Evolutionary conservation across 257 asterid species (phyloP).

Genomic region (Hygrophila difformis): DNA sequence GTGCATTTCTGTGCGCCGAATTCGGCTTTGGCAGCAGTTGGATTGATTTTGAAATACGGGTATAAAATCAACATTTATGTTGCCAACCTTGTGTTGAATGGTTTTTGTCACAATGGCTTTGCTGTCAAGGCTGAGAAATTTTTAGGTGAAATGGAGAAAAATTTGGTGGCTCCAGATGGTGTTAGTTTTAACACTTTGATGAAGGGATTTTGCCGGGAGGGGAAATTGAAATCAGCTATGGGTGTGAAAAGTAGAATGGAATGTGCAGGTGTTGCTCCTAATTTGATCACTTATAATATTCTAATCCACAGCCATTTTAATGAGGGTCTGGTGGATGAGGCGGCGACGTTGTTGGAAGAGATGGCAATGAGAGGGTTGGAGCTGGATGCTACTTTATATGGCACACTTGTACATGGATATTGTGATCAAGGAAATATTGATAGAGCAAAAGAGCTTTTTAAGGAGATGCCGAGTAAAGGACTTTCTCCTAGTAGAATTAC

Average conservation of each 20-base stretch:
- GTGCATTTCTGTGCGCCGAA: conserved; percentile 33
- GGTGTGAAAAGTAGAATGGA: conserved; percentile 49
- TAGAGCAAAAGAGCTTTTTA: conserved; percentile 39
- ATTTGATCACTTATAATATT: conserved; percentile 35
- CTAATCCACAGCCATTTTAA: conserved; percentile 40
- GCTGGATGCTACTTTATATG: conserved; percentile 33
- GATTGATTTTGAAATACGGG: conserved; percentile 48
- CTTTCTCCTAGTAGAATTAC: conserved; percentile 40
- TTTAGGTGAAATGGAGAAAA: conserved; percentile 32
- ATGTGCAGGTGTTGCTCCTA: conserved; percentile 25
- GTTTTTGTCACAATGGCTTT: conserved; percentile 40
- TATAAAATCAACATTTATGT: conserved; percentile 29
- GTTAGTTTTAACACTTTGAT: conserved; percentile 58
- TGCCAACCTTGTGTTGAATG: conserved; percentile 47
- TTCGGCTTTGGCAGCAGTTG: conserved; percentile 37
- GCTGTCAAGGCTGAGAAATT: conserved; percentile 36
- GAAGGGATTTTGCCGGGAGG: conserved; percentile 51
- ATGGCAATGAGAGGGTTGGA: conserved; percentile 43
- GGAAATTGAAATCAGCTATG: conserved; percentile 41
- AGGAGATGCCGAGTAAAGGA: conserved; percentile 49
- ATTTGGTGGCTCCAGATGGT: conserved; percentile 27
- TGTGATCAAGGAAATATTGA: conserved; percentile 35
- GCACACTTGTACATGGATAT: conserved; percentile 43
- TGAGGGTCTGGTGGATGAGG: conserved; percentile 38
- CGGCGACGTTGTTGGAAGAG: conserved; percentile 36